These are phyloP conservation scores for Golubevia pallescens DNA, from an alignment of 1,284 basidiomycete genomes.

Conservation along the genomic window DNA sequence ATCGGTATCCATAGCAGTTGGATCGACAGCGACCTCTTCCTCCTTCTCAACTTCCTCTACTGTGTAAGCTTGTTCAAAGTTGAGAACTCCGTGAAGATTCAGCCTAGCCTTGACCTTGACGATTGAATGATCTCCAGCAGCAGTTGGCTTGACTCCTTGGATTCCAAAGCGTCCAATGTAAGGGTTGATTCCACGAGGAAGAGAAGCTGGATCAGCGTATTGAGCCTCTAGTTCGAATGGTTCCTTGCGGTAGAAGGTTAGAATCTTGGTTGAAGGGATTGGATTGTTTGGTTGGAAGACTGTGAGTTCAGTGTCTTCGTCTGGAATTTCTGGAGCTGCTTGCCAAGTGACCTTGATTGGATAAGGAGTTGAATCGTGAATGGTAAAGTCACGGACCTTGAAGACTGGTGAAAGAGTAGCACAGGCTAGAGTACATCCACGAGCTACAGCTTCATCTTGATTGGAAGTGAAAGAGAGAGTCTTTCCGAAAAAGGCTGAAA, in stretches of 20 bases:
- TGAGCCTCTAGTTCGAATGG: slow-evolving; percentile 57
- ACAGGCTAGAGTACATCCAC: slow-evolving; percentile 61
- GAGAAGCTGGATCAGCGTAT: slow-evolving; percentile 44
- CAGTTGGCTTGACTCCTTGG: slow-evolving; percentile 59
- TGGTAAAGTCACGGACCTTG: slow-evolving; percentile 59
- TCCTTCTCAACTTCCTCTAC: slow-evolving; percentile 64
- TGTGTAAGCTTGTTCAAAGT: slow-evolving; percentile 60
- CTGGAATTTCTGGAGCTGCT: slow-evolving; percentile 57
- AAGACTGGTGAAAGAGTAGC: slow-evolving; percentile 63
- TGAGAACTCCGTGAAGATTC: slow-evolving; percentile 61
- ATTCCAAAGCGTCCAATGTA: slow-evolving; percentile 57
- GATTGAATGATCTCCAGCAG: slow-evolving; percentile 60
- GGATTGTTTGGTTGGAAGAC: slow-evolving; percentile 64
- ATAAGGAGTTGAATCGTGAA: slow-evolving; percentile 61
- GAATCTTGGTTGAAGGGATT: slow-evolving; percentile 63
- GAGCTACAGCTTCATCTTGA: slow-evolving; percentile 60
- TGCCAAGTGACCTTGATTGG: slow-evolving; percentile 64
- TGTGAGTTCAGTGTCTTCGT: slow-evolving; percentile 62
- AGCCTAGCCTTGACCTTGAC: slow-evolving; percentile 64
- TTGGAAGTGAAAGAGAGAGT: slow-evolving; percentile 58
- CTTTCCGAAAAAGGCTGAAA: slow-evolving; percentile 46
- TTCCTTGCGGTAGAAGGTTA: slow-evolving; percentile 64
- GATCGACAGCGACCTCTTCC: slow-evolving; percentile 58
- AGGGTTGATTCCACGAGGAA: slow-evolving; percentile 57
- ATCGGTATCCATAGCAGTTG: slow-evolving; percentile 44